Evolutionary conservation across 2,329 filamentous ascomycete genomes (phyloP).

Genomic region (Xylogone sp.): DNA sequence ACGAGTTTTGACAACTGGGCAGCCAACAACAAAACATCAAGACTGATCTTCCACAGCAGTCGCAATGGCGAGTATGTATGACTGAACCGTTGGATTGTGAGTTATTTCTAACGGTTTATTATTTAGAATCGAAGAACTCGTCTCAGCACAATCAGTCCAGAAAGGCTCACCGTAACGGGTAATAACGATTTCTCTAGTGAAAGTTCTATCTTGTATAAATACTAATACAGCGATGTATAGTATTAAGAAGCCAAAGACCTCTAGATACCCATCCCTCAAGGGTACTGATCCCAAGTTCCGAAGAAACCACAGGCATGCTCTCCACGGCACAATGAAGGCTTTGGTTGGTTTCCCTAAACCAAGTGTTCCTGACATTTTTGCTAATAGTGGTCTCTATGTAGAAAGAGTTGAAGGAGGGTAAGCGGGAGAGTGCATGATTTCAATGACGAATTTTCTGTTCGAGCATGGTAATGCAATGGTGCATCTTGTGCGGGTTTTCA

Average conservation of each 20-base stretch:
- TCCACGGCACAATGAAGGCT: slow-evolving; percentile 97
- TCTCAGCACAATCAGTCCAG: slow-evolving; percentile 97
- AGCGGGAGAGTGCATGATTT: slow-evolving; percentile 77
- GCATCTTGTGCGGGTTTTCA: neutral
- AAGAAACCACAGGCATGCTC: slow-evolving; percentile 99
- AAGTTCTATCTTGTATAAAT: neutral
- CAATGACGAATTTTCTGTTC: slow-evolving; percentile 17
- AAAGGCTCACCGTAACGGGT: slow-evolving; percentile 99
- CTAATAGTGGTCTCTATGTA: slow-evolving; percentile 35
- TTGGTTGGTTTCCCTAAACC: slow-evolving; percentile 63
- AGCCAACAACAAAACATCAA: slow-evolving; percentile 5
- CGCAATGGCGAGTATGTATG: slow-evolving; percentile 68
- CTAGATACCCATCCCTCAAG: slow-evolving; percentile 97
- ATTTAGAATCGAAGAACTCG: slow-evolving; percentile 97
- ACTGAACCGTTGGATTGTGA: no score
- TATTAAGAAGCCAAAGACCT: slow-evolving; percentile 99
- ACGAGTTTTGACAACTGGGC: neutral
- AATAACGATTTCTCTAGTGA: slow-evolving; percentile 34
- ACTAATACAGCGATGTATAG: slow-evolving; percentile 42
- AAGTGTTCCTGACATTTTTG: neutral
- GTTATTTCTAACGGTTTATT: slow-evolving; percentile 2
- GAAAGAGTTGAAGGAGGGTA: slow-evolving; percentile 98
- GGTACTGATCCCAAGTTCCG: slow-evolving; percentile 99
- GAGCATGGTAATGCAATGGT: neutral
- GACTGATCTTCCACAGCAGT: slow-evolving; percentile 22